Base-by-base conservation (phyloP, 1,284 basidiomycete species). In the Xanthoconium separans region DNA sequence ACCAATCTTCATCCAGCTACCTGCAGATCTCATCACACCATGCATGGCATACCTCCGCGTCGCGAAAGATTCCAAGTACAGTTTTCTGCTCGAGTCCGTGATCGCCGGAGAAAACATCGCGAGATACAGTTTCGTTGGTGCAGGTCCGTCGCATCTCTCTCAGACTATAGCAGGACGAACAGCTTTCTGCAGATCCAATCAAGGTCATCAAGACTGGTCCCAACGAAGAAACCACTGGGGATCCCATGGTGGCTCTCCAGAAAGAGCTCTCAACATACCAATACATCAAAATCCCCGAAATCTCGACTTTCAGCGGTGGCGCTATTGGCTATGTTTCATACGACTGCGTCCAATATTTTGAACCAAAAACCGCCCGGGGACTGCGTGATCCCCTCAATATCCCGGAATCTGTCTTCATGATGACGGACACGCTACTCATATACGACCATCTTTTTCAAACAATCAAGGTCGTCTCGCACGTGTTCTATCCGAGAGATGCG, bases 261-360 rank as follows among this genome's bases (percentile, higher is more conserved):
- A 86, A 84, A 62, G 94, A 97, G 69, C 84, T 99, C 31, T 77
- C 86, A 15, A 77, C 87, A 53, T 95, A 97, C 77, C 82, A 89
- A 70, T 98, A 97, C 70, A 83, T 97, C 69, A 88, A 89, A 69
- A 84, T 98, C 15, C 93, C 93, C 7, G 91, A 95, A 70, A 80
- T 98, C 40, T 88, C 91, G 1, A 96, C 95, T 0, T 98, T 99
- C 70, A 98, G 96, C 29, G 97, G 97, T 47, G 97, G 97, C 49
- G 96, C 96, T 0, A 93, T 99, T 65, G 97, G 97, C 43, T 99
- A 98, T 75, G 93, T 99, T 61, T 85, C 93, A 13, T 99, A 96
- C 75, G 97, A 99, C 70, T 93, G 93, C 69, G 87, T 99, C 53
- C 90, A 91, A 60, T 89, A 99, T 73, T 99, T 99, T 66, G 97